A percentile compares a stretch with the other conserved stretches of the same genome.
Conservation (phyloP, 257 asterid genomes). For the Gardenia jasminoides region DNA sequence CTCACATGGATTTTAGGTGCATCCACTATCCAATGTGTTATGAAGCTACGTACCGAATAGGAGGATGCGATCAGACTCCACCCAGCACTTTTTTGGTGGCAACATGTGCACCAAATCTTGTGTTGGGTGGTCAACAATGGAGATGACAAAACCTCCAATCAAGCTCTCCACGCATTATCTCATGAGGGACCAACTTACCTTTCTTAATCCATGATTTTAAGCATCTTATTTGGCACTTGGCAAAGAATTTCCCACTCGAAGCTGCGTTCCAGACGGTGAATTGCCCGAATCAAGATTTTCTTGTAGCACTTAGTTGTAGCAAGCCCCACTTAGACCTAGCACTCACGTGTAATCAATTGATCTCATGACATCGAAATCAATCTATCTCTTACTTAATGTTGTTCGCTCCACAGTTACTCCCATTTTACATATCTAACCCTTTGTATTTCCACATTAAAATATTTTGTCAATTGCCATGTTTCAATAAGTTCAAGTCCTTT, state of each 20-base stretch:
- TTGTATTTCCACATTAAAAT: no score
- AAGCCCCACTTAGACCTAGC: neutral
- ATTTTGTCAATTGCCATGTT: no score
- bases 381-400: neutral
- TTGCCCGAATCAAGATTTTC: neutral
- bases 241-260: neutral
- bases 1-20: slow-evolving; percentile 3
- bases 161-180: slow-evolving; percentile 7
- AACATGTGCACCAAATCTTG: slow-evolving; percentile 18
- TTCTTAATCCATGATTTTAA: neutral
- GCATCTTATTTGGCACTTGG: neutral
- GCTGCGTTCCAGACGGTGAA: neutral
- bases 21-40: neutral
- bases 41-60: neutral
- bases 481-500: no score
- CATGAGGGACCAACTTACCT: slow-evolving; percentile 8
- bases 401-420: no score
- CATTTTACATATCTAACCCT: no score
- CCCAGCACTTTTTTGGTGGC: slow-evolving; percentile 11
- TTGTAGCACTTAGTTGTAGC: neutral
- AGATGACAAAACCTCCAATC: neutral
- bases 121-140: slow-evolving; percentile 14
- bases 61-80: neutral
- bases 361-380: neutral
- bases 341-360: neutral